A percentile compares a stretch with the other conserved stretches of the same genome.
Evolutionary conservation across 2,329 filamentous ascomycete genomes (phyloP).

Genomic region (Colletotrichum cereale): DNA sequence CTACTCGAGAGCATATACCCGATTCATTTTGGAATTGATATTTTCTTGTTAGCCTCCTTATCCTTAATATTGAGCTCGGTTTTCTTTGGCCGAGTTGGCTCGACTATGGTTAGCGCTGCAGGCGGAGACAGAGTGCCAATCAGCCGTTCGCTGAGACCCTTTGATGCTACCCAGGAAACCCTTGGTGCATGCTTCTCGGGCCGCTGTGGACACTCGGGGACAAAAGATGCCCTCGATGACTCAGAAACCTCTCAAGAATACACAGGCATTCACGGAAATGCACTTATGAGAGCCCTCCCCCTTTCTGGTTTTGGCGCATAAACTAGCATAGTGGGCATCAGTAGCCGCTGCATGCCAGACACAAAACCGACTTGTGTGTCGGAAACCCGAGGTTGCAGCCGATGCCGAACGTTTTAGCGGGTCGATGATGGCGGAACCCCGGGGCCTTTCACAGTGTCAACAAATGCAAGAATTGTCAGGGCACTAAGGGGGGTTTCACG

Average conservation of each 20-base stretch:
- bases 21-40: not conserved
- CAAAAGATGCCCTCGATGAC: not conserved
- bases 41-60: not conserved
- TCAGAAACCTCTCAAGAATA: not conserved
- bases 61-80: not conserved
- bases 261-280: not conserved
- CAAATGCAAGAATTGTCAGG: too few species aligned
- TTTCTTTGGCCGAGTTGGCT: not conserved
- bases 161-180: conserved; percentile 26
- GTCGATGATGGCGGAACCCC: not conserved
- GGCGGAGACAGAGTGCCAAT: conserved; percentile 5
- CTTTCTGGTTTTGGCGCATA: not conserved
- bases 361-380: not conserved
- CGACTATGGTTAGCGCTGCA: not conserved
- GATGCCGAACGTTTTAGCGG: conserved; percentile 12
- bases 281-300: too few species aligned
- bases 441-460: not conserved
- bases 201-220: not conserved
- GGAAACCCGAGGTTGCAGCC: not conserved
- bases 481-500: too few species aligned
- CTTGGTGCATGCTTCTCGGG: conserved; percentile 31
- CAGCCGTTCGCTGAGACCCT: not conserved
- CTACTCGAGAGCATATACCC: not conserved
- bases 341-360: not conserved
- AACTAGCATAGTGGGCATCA: not conserved